phyloP scores from a whole-genome alignment of 352 stramenopile species.

The Globisporangium nunn region DNA sequence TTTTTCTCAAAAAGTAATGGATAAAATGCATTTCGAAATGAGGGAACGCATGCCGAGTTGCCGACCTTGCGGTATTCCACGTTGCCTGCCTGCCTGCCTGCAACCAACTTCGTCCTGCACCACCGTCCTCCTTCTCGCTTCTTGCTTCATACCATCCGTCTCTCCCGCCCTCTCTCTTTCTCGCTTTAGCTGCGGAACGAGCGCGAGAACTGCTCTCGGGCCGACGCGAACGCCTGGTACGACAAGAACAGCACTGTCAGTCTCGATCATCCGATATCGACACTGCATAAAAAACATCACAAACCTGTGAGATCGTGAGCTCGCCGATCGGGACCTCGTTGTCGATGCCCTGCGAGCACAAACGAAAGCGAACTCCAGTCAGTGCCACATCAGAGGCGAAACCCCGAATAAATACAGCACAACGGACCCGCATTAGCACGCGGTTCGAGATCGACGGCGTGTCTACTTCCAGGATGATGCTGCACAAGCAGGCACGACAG shows the following conservation, averaged over 20 bases:
- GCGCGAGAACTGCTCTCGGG: slow-evolving; percentile 82
- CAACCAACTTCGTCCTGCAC: background rate
- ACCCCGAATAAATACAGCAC: background rate
- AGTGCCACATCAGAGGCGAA: background rate
- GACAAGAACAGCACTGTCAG: background rate
- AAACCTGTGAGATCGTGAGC: slow-evolving; percentile 80
- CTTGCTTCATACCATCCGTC: background rate
- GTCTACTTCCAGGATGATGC: slow-evolving; percentile 86
- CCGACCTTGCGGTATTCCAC: too few species aligned
- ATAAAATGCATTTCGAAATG: too few species aligned
- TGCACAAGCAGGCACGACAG: slow-evolving; percentile 10
- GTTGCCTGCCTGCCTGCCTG: too few species aligned
- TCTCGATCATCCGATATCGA: too few species aligned
- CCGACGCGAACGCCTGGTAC: slow-evolving; percentile 69
- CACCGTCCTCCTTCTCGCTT: background rate
- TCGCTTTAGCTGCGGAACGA: slow-evolving; percentile 76
- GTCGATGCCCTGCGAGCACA: slow-evolving; percentile 61
- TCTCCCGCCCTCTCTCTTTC: background rate
- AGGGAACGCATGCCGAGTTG: too few species aligned
- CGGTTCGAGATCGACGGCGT: slow-evolving; percentile 86
- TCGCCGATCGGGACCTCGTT: slow-evolving; percentile 84
- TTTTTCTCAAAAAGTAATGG: background rate
- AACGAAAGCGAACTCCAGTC: background rate
- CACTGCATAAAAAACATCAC: background rate
- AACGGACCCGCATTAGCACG: slow-evolving; percentile 86